Percentiles rank a stretch among this genome's conserved stretches.
These are phyloP conservation scores for Asterophora parasitica DNA, from an alignment of 768 basidiomycete species.

Conservation along the genomic window DNA sequence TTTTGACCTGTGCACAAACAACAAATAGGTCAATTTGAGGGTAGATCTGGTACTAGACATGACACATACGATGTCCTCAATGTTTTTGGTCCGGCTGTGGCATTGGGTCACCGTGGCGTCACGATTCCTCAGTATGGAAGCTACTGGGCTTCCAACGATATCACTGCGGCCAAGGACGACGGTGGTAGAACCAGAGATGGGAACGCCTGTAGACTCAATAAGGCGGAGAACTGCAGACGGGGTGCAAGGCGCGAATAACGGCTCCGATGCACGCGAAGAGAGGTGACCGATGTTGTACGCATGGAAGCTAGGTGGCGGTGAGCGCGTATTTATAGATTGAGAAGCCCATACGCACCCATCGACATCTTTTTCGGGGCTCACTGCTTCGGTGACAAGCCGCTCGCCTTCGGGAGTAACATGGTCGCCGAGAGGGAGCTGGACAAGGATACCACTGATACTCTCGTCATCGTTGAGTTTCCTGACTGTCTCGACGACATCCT, in stretches of 20 bases:
- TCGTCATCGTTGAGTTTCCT: slow-evolving; percentile 81
- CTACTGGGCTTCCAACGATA: slow-evolving; percentile 95
- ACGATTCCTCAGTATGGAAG: slow-evolving; percentile 80
- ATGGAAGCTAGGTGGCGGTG: slow-evolving; percentile 67
- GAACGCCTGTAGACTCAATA: slow-evolving; percentile 79
- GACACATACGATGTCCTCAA: slow-evolving; percentile 66
- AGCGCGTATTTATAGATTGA: slow-evolving; percentile 3
- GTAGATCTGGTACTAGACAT: neutral
- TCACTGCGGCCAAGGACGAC: slow-evolving; percentile 97
- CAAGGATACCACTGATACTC: slow-evolving; percentile 81
- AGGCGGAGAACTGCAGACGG: slow-evolving; percentile 90
- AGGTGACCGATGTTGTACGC: slow-evolving; percentile 97
- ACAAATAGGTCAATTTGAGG: slow-evolving; percentile 2
- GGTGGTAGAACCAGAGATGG: slow-evolving; percentile 72
- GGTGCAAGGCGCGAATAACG: slow-evolving; percentile 93
- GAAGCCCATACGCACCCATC: slow-evolving; percentile 65
- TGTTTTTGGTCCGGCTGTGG: slow-evolving; percentile 83
- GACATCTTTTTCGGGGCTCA: slow-evolving; percentile 92
- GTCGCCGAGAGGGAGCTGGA: slow-evolving; percentile 89
- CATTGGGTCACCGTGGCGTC: slow-evolving; percentile 98
- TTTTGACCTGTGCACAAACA: slow-evolving; percentile 52
- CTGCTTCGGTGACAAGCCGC: slow-evolving; percentile 88
- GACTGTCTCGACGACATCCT: slow-evolving; percentile 74
- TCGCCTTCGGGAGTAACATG: slow-evolving; percentile 81
- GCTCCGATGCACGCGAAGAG: slow-evolving; percentile 82